Percentiles rank a stretch among this genome's conserved stretches.
phyloP scores from a whole-genome alignment of 441 rosid genomes.

The Euphorbia corollata region DNA sequence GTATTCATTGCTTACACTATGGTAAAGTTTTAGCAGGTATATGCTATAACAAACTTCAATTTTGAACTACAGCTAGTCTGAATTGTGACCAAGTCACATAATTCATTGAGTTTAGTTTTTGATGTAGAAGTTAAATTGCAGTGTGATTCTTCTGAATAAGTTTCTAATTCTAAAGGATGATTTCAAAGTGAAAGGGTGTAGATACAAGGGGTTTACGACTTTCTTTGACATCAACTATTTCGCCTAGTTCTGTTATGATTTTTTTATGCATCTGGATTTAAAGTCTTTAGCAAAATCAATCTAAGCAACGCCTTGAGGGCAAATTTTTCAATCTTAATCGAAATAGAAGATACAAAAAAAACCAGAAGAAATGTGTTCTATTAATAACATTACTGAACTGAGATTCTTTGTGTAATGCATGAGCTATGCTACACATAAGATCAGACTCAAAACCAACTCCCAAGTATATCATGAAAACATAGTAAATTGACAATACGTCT shows the following conservation, averaged over 20 bases:
- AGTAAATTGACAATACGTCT: too few relatives aligned
- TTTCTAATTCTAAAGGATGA: constrained; percentile 14
- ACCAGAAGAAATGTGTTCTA: neutral
- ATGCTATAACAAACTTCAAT: constrained; percentile 39
- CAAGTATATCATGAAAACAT: neutral
- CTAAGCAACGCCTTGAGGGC: neutral
- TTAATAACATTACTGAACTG: neutral
- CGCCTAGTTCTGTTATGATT: constrained; percentile 18
- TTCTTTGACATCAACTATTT: constrained; percentile 15
- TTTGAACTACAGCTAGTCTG: constrained; percentile 9
- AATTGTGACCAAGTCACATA: constrained; percentile 8
- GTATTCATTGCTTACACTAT: constrained; percentile 51
- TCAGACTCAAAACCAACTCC: neutral
- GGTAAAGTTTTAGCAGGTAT: constrained; percentile 36
- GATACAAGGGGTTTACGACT: constrained; percentile 23
- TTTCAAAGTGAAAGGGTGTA: constrained; percentile 23
- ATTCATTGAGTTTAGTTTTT: constrained; percentile 1
- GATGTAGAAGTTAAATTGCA: constrained; percentile 12
- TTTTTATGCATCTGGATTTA: constrained; percentile 21
- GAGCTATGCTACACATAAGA: neutral
- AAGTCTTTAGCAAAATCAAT: neutral
- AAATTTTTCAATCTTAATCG: neutral
- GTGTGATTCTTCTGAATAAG: constrained; percentile 18
- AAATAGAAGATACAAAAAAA: neutral
- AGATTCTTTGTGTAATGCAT: neutral